A percentile compares a stretch with the other conserved stretches of the same genome.
Conservation (phyloP, 2,329 filamentous ascomycete species). For the Bipolaris bicolor region DNA sequence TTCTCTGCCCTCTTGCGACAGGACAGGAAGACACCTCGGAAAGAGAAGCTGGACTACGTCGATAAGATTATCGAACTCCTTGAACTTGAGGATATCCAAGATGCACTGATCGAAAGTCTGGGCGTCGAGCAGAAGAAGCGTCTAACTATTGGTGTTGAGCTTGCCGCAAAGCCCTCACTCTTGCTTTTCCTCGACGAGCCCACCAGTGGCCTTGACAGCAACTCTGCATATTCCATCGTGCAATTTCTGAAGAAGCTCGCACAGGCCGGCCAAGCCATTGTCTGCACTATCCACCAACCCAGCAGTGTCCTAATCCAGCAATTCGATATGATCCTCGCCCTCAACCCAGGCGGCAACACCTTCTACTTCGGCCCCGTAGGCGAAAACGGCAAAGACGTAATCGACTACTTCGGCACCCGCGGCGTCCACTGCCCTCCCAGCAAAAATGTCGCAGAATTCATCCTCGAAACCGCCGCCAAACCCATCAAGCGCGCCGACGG, state of each 20-base stretch:
- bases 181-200: slow-evolving; percentile 76
- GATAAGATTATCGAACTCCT: slow-evolving; percentile 69
- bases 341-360: slow-evolving; percentile 71
- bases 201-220: slow-evolving; percentile 72
- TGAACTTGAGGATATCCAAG: slow-evolving; percentile 69
- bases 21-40: slow-evolving; percentile 58
- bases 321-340: slow-evolving; percentile 74
- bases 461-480: slow-evolving; percentile 69
- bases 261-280: slow-evolving; percentile 70
- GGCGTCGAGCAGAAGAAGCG: slow-evolving; percentile 74
- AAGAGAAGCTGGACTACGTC: slow-evolving; percentile 71
- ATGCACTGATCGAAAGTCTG: slow-evolving; percentile 69
- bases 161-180: slow-evolving; percentile 65
- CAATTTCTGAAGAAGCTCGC: slow-evolving; percentile 72
- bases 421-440: slow-evolving; percentile 70
- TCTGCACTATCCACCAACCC: slow-evolving; percentile 77
- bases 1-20: slow-evolving; percentile 72
- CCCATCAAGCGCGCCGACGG: slow-evolving; percentile 60
- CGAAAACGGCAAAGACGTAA: slow-evolving; percentile 67
- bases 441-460: slow-evolving; percentile 71
- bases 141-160: slow-evolving; percentile 74
- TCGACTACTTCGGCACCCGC: slow-evolving; percentile 70
- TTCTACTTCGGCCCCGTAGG: slow-evolving; percentile 78
- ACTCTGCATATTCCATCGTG: slow-evolving; percentile 71
- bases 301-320: slow-evolving; percentile 72